phyloP scores from a whole-genome alignment of 257 asterid genomes.

The Schizonepeta tenuifolia region DNA sequence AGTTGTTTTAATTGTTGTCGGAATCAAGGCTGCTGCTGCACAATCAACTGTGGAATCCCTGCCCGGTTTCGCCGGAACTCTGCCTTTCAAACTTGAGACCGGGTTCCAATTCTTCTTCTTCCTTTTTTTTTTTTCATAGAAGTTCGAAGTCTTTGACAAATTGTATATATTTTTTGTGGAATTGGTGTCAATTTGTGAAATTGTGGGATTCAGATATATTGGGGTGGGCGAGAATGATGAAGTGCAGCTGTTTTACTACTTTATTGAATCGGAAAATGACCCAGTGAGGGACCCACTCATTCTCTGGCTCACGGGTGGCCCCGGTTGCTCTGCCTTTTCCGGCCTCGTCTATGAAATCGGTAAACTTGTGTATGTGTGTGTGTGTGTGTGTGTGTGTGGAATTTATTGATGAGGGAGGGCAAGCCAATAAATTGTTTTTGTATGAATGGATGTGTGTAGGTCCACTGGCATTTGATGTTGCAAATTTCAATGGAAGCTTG shows the following conservation, averaged over 20 bases:
- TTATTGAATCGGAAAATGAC: slow-evolving; percentile 27
- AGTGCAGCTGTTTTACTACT: slow-evolving; percentile 35
- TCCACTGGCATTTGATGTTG: slow-evolving; percentile 49
- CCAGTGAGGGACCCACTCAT: slow-evolving; percentile 36
- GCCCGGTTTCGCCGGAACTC: slow-evolving; percentile 42
- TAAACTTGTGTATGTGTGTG: too few relatives aligned
- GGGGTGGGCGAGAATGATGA: slow-evolving; percentile 38
- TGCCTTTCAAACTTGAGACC: slow-evolving; percentile 45
- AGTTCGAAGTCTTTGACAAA: too few relatives aligned
- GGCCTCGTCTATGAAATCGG: slow-evolving; percentile 32
- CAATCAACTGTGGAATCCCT: slow-evolving; percentile 22
- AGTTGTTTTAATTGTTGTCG: background rate
- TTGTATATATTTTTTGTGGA: background rate
- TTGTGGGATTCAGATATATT: background rate
- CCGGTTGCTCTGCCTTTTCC: slow-evolving; percentile 37
- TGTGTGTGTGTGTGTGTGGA: too few relatives aligned
- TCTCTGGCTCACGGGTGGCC: slow-evolving; percentile 41
- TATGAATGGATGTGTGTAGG: slow-evolving; percentile 36
- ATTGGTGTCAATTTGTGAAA: background rate
- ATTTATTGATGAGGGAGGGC: background rate
- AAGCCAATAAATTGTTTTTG: background rate
- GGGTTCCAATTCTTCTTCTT: slow-evolving; percentile 23
- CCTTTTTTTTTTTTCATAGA: background rate
- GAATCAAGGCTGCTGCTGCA: background rate
- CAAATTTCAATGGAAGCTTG: slow-evolving; percentile 46